A percentile compares a stretch with the other conserved stretches of the same genome.
These are phyloP conservation scores for Gomphus bonarii DNA, from an alignment of 1,284 basidiomycete genomes.

Conservation along the genomic window DNA sequence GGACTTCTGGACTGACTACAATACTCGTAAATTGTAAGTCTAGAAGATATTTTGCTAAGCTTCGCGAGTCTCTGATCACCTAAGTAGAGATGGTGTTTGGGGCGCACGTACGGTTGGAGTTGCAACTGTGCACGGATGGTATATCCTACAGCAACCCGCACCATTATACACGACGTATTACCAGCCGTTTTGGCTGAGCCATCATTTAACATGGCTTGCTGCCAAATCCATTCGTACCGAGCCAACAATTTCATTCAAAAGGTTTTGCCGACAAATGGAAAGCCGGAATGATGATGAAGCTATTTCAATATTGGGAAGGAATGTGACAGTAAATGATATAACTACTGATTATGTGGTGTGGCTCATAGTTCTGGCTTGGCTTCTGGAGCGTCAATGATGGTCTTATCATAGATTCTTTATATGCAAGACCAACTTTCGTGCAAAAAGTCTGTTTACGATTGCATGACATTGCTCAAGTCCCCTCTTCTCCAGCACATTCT, in stretches of 20 bases:
- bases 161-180: constrained; percentile 32
- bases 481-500: constrained; percentile 27
- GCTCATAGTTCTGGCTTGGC: neutral
- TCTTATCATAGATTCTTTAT: neutral
- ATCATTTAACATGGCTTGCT: constrained; percentile 17
- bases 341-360: constrained; percentile 32
- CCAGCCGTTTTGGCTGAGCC: constrained; percentile 34
- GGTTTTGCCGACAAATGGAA: constrained; percentile 25
- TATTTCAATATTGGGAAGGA: constrained; percentile 23
- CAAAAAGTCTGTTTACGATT: neutral
- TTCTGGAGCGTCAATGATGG: neutral
- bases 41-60: constrained; percentile 29
- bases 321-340: constrained; percentile 28
- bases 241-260: constrained; percentile 25
- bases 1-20: constrained; percentile 38
- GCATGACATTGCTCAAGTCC: constrained; percentile 30
- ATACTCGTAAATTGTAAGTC: constrained; percentile 17
- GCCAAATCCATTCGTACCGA: constrained; percentile 14
- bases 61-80: neutral
- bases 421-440: neutral
- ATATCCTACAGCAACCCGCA: constrained; percentile 44
- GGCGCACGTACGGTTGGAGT: constrained; percentile 30
- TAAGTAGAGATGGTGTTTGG: constrained; percentile 4
- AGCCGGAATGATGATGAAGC: constrained; percentile 16
- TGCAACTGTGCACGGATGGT: constrained; percentile 43